These are phyloP conservation scores for Ensete glaucum DNA, from an alignment of 176 grass and related monocot species.

Conservation along the genomic window DNA sequence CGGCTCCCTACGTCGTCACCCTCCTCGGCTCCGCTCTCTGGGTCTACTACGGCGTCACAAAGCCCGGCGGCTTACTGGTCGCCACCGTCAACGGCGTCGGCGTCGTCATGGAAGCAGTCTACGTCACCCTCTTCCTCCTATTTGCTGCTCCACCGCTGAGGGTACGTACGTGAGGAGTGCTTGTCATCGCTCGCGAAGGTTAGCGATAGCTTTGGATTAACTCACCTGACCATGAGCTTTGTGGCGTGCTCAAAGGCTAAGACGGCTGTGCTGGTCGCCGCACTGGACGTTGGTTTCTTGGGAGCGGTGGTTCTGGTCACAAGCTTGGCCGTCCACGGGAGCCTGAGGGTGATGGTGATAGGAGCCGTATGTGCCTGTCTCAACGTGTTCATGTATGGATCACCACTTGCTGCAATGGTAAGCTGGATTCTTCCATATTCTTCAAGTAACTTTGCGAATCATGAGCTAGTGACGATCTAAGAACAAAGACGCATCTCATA, in stretches of 20 bases:
- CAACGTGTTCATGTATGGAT: constrained; percentile 57
- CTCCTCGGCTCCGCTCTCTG: constrained; percentile 4
- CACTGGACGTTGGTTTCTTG: constrained; percentile 38
- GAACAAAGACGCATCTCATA: too few relatives aligned
- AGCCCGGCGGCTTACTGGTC: constrained; percentile 9
- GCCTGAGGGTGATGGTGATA: constrained; percentile 30
- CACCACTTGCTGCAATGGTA: constrained; percentile 61
- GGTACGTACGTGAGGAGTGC: background rate
- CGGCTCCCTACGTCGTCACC: constrained; percentile 1
- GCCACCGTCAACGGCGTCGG: constrained; percentile 9
- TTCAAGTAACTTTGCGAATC: too few relatives aligned
- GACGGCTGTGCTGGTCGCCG: constrained; percentile 39
- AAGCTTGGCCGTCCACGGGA: constrained; percentile 30
- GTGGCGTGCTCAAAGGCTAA: constrained; percentile 27
- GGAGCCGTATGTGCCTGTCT: constrained; percentile 48
- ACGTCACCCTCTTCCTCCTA: constrained; percentile 8
- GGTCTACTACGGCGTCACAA: constrained; percentile 8
- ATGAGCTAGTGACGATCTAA: too few relatives aligned
- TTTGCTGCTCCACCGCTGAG: background rate
- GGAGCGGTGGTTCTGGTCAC: constrained; percentile 35
- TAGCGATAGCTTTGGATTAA: background rate
- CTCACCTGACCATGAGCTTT: background rate
- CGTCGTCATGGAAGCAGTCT: constrained; percentile 2
- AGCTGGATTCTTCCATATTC: too few relatives aligned
- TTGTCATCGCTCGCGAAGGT: background rate